Percentiles rank a stretch among this genome's conserved stretches.
phyloP scores from a whole-genome alignment of 2,329 filamentous ascomycete species.

The Blastomyces gilchristii region DNA sequence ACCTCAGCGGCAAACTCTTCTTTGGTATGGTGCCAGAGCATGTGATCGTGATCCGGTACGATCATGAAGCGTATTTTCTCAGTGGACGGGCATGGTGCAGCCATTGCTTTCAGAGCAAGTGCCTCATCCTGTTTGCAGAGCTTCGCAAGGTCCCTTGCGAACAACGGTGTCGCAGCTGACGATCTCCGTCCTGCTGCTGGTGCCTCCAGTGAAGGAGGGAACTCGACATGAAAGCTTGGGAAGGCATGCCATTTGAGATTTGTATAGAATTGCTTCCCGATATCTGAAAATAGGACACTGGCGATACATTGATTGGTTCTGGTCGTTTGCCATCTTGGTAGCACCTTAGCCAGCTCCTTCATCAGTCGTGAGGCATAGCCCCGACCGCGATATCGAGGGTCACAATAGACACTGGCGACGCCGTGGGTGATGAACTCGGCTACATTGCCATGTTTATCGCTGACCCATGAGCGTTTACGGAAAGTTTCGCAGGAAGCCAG shows the following conservation, averaged over 20 bases:
- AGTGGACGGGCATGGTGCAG: neutral
- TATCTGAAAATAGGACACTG: constrained; percentile 21
- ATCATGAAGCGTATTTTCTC: constrained; percentile 13
- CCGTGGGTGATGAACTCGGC: constrained; percentile 19
- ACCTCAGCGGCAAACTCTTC: constrained; percentile 17
- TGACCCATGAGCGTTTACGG: constrained; percentile 48
- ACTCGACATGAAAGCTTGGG: constrained; percentile 16
- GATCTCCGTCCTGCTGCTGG: neutral
- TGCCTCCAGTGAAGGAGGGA: constrained; percentile 7
- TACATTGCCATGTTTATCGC: constrained; percentile 26
- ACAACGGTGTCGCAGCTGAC: neutral
- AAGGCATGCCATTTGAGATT: constrained; percentile 18
- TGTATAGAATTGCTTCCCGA: constrained; percentile 18
- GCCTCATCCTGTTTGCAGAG: constrained; percentile 11
- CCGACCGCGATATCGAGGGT: constrained; percentile 14
- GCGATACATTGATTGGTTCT: constrained; percentile 10
- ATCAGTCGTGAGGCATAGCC: constrained; percentile 20
- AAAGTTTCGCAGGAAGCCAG: constrained; percentile 56
- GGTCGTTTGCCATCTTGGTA: constrained; percentile 16
- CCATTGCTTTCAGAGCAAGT: constrained; percentile 8
- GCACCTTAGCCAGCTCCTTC: constrained; percentile 14
- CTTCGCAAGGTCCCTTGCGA: constrained; percentile 2
- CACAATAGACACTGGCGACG: constrained; percentile 20
- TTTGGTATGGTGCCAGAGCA: constrained; percentile 19
- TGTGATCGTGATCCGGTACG: constrained; percentile 19